Evolutionary conservation across 1,284 basidiomycete species (phyloP).

Genomic region (Naganishia liquefaciens): DNA sequence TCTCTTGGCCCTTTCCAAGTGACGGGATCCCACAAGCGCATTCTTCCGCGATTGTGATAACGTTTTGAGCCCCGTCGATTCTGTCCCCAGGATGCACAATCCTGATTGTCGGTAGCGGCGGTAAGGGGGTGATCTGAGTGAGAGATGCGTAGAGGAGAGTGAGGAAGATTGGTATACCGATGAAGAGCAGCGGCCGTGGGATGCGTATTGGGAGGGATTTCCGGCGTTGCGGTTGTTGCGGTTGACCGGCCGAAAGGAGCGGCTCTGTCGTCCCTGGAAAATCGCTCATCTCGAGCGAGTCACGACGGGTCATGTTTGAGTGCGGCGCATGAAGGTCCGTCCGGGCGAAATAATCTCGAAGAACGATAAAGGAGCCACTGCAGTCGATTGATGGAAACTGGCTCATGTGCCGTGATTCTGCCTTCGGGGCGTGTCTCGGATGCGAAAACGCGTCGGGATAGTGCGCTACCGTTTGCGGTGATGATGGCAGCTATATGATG

Average conservation of each 20-base stretch:
- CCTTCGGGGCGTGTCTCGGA: slow-evolving; percentile 8
- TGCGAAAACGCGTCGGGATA: slow-evolving; percentile 2
- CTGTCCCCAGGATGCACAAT: slow-evolving; percentile 34
- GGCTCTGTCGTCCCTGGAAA: background rate
- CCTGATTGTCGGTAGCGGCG: slow-evolving; percentile 44
- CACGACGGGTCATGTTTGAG: slow-evolving; percentile 4
- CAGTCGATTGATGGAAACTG: background rate
- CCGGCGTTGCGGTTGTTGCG: background rate
- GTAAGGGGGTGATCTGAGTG: slow-evolving; percentile 46
- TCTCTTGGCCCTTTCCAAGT: background rate
- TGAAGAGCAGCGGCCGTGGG: slow-evolving; percentile 35
- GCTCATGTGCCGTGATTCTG: background rate
- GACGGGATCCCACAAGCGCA: slow-evolving; percentile 20
- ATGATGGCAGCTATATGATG: background rate
- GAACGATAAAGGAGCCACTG: slow-evolving; percentile 2
- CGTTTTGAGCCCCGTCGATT: background rate
- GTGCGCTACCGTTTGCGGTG: background rate
- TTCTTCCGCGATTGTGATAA: slow-evolving; percentile 14
- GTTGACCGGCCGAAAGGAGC: background rate
- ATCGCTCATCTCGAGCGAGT: slow-evolving; percentile 8
- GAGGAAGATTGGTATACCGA: slow-evolving; percentile 42
- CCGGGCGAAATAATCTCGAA: background rate
- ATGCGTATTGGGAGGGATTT: slow-evolving; percentile 1
- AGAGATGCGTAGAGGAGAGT: slow-evolving; percentile 43
- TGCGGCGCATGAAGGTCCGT: background rate